A percentile compares a stretch with the other conserved stretches of the same genome.
phyloP scores from a whole-genome alignment of 257 asterid genomes.

The Solanum habrochaites region DNA sequence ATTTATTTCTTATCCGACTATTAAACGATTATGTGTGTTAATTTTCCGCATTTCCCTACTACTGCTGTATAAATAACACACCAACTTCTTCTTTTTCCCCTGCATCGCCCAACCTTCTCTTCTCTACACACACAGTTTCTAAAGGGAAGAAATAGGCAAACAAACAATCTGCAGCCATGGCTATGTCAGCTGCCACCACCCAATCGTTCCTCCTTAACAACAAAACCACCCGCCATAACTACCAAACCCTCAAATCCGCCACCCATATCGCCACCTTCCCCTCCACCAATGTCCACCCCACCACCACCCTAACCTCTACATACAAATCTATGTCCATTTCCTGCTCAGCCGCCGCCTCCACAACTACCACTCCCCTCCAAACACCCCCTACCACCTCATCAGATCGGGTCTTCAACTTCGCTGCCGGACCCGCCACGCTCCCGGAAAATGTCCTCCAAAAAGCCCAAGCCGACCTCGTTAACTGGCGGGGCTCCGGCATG shows the following conservation, averaged over 20 bases:
- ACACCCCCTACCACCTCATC: conserved; percentile 34
- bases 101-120: background rate
- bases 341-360: conserved; percentile 26
- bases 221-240: conserved; percentile 1
- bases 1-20: no score
- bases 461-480: conserved; percentile 79
- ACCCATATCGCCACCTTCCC: conserved; percentile 36
- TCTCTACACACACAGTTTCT: background rate
- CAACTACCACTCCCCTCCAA: conserved; percentile 26
- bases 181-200: conserved; percentile 33
- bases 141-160: background rate
- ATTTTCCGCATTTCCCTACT: background rate
- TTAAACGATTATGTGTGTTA: background rate
- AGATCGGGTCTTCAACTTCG: conserved; percentile 84
- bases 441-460: conserved; percentile 76
- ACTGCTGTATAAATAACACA: background rate
- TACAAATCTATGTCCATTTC: conserved; percentile 25
- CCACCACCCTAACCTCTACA: background rate
- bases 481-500: conserved; percentile 88
- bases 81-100: background rate
- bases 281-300: conserved; percentile 16
- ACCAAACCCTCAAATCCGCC: conserved; percentile 16
- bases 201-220: conserved; percentile 14
- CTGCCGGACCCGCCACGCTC: conserved; percentile 92
- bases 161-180: background rate